phyloP scores from a whole-genome alignment of 129 eudicot genomes.

The Tanacetum coccineum region DNA sequence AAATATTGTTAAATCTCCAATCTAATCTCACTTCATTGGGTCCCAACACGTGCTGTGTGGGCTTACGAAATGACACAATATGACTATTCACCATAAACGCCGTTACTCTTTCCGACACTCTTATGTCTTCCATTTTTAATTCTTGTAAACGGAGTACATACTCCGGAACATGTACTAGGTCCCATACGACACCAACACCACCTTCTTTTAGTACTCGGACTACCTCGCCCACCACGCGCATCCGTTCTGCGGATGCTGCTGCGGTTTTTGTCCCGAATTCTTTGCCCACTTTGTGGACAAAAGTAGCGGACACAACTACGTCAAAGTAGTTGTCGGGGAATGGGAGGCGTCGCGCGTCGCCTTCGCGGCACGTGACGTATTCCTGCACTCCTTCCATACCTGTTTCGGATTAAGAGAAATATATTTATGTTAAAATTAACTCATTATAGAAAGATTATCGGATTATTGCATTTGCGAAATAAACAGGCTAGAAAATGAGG shows the following conservation, averaged over 20 bases:
- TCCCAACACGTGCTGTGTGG: slow-evolving; percentile 74
- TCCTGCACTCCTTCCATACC: slow-evolving; percentile 79
- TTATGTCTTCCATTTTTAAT: slow-evolving; percentile 82
- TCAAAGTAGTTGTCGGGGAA: slow-evolving; percentile 81
- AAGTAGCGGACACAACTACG: slow-evolving; percentile 90
- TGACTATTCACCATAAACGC: slow-evolving; percentile 94
- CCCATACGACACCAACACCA: slow-evolving; percentile 95
- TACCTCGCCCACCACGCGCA: slow-evolving; percentile 80
- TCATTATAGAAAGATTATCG: too few relatives aligned
- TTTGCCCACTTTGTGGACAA: slow-evolving; percentile 73
- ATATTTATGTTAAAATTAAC: too few relatives aligned
- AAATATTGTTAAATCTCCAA: slow-evolving; percentile 84
- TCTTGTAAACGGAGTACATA: slow-evolving; percentile 70
- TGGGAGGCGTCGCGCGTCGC: slow-evolving; percentile 76
- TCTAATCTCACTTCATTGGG: slow-evolving; percentile 80
- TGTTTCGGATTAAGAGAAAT: not conserved
- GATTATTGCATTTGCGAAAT: too few relatives aligned
- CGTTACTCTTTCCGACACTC: slow-evolving; percentile 88
- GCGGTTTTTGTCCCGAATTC: slow-evolving; percentile 70
- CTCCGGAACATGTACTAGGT: slow-evolving; percentile 84
- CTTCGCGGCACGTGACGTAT: slow-evolving; percentile 86
- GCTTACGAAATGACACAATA: slow-evolving; percentile 84
- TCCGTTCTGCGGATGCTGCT: slow-evolving; percentile 89
- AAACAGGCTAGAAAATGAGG: too few relatives aligned
- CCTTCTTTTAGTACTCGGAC: slow-evolving; percentile 86